Base-by-base conservation (phyloP, 345 rosid genomes). In the Rhodamnia rubescens region DNA sequence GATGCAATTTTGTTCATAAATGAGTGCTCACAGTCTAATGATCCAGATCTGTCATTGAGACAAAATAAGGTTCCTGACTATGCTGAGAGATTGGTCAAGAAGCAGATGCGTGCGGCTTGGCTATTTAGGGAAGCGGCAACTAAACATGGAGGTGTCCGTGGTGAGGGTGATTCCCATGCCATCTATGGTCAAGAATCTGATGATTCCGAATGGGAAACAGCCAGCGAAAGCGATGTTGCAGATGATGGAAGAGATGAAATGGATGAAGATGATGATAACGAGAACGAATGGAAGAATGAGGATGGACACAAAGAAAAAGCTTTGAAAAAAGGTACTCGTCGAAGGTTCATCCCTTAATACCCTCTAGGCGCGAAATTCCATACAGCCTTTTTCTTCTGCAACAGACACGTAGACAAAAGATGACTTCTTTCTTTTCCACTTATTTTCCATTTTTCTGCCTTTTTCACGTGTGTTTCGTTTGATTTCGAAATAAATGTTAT, bases 31-130 rank as follows among this genome's bases (percentile, higher is more conserved):
- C 99, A 94, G 91, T 93, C 99, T 51, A 95, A 93, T 85, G 99
- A 97, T 82, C 99, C 99, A 1, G 99, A 96, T 91, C 93, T 97
- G 26, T 95, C 94, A 2, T 74, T 92, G 92, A 93, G 97, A 90
- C 99, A 96, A 83, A 97, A 97, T 87, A 97, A 95, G 90, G 99
- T 96, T 87, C 99, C 99, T 74, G 99, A 96, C 88, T 96, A 97
- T 89, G 99, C 99, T 11, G 99, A 97, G 89, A 91, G 98, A 86
- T 84, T 97, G 53, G 99, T 97, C 83, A 97, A 94, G 93, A 97
- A 97, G 91, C 99, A 97, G 91, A 96, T 97, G 99, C 91, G 98
- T 53, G 98, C 99, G 8, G 99, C 99, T 61, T 97, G 99, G 99
- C 90, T 96, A 87, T 97, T 97, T 89, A 94, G 94, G 90, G 99